Evolutionary conservation across 108 stramenopile species (phyloP).

Genomic region (Cyclostephanos invisitatus): DNA sequence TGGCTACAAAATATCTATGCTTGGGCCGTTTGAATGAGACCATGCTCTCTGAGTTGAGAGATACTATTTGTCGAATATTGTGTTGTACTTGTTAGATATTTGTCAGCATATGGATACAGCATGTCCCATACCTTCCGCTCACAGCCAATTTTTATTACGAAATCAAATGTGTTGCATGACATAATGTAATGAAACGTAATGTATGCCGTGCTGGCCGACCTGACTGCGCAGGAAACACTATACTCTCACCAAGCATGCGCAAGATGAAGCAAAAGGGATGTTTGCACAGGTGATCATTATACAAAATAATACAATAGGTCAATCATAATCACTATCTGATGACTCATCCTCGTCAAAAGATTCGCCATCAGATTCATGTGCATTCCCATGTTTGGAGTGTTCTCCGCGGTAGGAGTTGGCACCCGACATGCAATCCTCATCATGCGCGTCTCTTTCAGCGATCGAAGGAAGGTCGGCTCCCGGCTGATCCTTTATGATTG

Average conservation of each 20-base stretch:
- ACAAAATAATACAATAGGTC: background rate
- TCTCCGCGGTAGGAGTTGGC: constrained; percentile 13
- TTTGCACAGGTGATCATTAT: background rate
- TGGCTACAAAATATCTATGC: background rate
- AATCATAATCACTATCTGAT: constrained; percentile 34
- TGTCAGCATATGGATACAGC: too few species aligned
- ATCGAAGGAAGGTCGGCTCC: constrained; percentile 8
- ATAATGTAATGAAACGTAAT: background rate
- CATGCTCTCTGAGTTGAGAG: background rate
- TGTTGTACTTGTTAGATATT: background rate
- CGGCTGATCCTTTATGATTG: background rate
- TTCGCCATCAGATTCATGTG: constrained; percentile 24
- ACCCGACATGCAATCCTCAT: constrained; percentile 6
- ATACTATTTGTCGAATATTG: background rate
- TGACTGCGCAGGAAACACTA: background rate
- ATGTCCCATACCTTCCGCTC: too few species aligned
- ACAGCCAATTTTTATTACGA: too few species aligned
- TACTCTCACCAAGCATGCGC: background rate
- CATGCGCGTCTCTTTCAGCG: background rate
- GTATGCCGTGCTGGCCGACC: background rate
- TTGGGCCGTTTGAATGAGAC: background rate
- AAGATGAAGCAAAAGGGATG: background rate
- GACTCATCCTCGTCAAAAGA: constrained; percentile 25
- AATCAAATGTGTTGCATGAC: too few species aligned
- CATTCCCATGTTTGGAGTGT: constrained; percentile 6